phyloP scores from a whole-genome alignment of 2,329 filamentous ascomycete species.

The Penicillium sp. region DNA sequence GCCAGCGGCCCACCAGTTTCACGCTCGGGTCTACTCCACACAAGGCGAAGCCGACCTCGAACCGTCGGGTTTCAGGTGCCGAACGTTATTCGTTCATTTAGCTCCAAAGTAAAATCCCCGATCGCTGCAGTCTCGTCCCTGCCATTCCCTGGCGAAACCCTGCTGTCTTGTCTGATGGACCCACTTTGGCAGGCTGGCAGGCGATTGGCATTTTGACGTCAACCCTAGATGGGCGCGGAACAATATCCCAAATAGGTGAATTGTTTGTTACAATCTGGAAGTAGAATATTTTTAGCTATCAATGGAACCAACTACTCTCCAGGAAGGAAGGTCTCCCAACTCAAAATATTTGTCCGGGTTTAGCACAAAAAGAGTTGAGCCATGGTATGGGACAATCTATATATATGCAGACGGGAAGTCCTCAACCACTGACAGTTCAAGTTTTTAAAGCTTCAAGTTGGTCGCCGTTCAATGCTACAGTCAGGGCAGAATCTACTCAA shows the following conservation, averaged over 20 bases:
- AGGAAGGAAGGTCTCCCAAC: too few species aligned
- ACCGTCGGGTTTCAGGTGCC: not conserved
- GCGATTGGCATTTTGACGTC: conserved; percentile 1
- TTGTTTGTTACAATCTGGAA: too few species aligned
- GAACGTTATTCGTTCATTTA: not conserved
- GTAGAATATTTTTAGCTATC: too few species aligned
- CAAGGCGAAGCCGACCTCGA: not conserved
- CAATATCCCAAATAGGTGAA: not conserved
- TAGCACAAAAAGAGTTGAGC: too few species aligned
- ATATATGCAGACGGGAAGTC: too few species aligned
- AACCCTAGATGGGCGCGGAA: not conserved
- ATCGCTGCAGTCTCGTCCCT: not conserved
- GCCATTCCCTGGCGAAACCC: not conserved
- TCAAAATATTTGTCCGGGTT: too few species aligned
- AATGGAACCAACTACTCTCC: too few species aligned
- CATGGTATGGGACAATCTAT: too few species aligned
- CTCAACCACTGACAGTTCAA: too few species aligned
- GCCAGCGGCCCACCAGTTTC: conserved; percentile 2
- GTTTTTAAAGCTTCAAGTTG: too few species aligned
- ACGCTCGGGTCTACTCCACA: conserved; percentile 2
- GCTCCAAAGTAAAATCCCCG: not conserved
- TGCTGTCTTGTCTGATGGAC: not conserved
- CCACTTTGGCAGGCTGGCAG: not conserved
- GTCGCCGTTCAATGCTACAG: too few species aligned
- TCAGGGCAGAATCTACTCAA: too few species aligned